phyloP scores from a whole-genome alignment of 2,329 filamentous ascomycete species.

The Phoma sp. region DNA sequence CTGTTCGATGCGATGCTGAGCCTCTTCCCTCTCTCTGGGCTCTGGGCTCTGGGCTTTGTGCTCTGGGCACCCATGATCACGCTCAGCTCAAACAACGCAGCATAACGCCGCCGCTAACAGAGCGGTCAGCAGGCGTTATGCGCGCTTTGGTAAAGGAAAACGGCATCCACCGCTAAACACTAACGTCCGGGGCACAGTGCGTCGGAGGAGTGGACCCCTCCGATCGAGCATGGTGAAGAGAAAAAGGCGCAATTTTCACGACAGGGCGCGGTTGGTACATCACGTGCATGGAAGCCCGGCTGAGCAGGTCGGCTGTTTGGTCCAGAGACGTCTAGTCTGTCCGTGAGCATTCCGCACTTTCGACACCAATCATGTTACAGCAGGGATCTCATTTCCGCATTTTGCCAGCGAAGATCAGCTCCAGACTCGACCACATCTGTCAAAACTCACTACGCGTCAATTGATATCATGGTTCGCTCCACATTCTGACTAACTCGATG shows the following conservation, averaged over 20 bases:
- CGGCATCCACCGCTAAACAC: slow-evolving; percentile 12
- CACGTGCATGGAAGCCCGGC: slow-evolving; percentile 30
- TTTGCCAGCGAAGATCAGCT: slow-evolving; percentile 22
- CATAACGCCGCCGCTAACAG: neutral
- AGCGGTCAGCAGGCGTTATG: slow-evolving; percentile 7
- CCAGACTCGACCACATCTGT: slow-evolving; percentile 12
- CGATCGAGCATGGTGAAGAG: slow-evolving; percentile 19
- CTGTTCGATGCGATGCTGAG: slow-evolving; percentile 1
- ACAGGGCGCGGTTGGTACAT: slow-evolving; percentile 17
- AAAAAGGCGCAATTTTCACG: slow-evolving; percentile 29
- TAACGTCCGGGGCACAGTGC: slow-evolving; percentile 15
- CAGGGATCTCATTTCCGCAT: slow-evolving; percentile 38
- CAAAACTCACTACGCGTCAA: slow-evolving; percentile 12
- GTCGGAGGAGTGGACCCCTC: slow-evolving; percentile 30
- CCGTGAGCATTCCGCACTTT: slow-evolving; percentile 22
- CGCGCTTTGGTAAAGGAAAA: neutral
- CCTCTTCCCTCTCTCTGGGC: neutral
- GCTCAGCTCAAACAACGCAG: neutral
- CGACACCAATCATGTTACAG: slow-evolving; percentile 35
- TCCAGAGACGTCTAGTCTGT: slow-evolving; percentile 31
- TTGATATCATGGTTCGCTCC: slow-evolving; percentile 17
- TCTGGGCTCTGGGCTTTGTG: too few species aligned
- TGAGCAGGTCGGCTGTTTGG: slow-evolving; percentile 27
- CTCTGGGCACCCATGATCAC: neutral
- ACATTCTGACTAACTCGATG: slow-evolving; percentile 22